Conservation (phyloP, 148 eudicot species). For the Rhododendron vialii region DNA sequence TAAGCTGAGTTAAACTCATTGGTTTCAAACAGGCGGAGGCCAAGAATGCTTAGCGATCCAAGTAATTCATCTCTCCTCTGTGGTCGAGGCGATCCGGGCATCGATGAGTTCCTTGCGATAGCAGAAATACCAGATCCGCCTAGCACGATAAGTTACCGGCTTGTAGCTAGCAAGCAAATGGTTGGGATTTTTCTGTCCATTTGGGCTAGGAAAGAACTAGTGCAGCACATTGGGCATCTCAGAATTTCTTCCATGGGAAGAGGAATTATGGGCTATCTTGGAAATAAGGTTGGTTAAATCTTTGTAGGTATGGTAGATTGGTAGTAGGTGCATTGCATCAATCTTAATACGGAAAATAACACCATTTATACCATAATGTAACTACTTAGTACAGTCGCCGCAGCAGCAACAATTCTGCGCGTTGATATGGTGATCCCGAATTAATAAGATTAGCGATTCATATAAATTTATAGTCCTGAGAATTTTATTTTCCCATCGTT, state of each 20-base stretch:
- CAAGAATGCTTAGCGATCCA: constrained; percentile 37
- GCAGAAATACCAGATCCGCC: constrained; percentile 26
- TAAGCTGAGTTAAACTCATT: constrained; percentile 26
- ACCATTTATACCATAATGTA: not conserved
- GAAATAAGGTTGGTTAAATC: constrained; percentile 63
- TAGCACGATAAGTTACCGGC: constrained; percentile 36
- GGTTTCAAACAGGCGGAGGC: constrained; percentile 29
- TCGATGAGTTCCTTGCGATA: constrained; percentile 27
- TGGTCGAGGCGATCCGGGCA: constrained; percentile 12
- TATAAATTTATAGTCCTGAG: not conserved
- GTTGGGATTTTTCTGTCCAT: constrained; percentile 81
- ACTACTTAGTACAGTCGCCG: not conserved
- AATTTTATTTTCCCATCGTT: not conserved
- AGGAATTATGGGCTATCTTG: constrained; percentile 89
- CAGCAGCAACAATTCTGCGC: not conserved
- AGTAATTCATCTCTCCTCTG: constrained; percentile 13
- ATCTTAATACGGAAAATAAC: too few relatives aligned
- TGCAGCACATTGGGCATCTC: constrained; percentile 70
- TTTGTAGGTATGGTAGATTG: not conserved
- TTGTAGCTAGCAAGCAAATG: constrained; percentile 83
- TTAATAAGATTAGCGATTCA: not conserved
- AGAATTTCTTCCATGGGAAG: constrained; percentile 71
- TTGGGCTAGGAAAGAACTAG: constrained; percentile 67
- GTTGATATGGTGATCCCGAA: not conserved
- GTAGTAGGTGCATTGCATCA: not conserved